Percentiles rank a stretch among this genome's conserved stretches.
phyloP scores from a whole-genome alignment of 352 stramenopile genomes.

The Phytophthora ramorum region DNA sequence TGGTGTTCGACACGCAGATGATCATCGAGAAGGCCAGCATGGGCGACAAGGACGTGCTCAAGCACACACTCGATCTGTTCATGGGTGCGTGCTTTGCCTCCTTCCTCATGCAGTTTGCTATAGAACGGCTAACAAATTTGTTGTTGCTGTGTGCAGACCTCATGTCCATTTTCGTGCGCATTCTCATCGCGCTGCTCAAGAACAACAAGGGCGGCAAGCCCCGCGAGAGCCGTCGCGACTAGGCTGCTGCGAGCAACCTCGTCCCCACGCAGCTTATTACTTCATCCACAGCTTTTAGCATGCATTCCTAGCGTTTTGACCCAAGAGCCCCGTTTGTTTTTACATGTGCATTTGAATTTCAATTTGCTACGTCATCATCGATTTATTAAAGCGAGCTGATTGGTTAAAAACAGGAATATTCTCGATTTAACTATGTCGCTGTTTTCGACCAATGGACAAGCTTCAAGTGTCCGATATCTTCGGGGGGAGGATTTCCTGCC shows the following conservation, averaged over 20 bases:
- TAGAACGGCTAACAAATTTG: conserved; percentile 1
- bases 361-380: conserved; percentile 25
- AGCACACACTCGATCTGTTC: conserved; percentile 88
- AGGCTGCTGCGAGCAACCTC: not conserved
- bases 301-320: conserved; percentile 21
- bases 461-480: conserved; percentile 14
- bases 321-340: not conserved
- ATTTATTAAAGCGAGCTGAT: too few relatives aligned
- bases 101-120: conserved; percentile 3
- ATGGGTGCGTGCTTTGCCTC: conserved; percentile 52
- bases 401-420: not conserved
- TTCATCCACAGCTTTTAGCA: conserved; percentile 23
- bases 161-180: conserved; percentile 89
- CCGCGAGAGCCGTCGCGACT: conserved; percentile 35
- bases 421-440: conserved; percentile 18
- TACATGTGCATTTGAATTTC: not conserved
- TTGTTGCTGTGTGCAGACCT: conserved; percentile 58
- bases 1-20: conserved; percentile 92
- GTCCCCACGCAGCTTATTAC: not conserved
- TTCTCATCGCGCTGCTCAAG: conserved; percentile 82
- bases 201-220: conserved; percentile 62
- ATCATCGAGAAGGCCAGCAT: conserved; percentile 89
- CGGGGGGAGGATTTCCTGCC: conserved; percentile 2
- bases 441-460: conserved; percentile 14
- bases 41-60: conserved; percentile 86